Evolutionary conservation across 2,329 filamentous ascomycete species (phyloP).

Genomic region (Colletotrichum chlorophyti): DNA sequence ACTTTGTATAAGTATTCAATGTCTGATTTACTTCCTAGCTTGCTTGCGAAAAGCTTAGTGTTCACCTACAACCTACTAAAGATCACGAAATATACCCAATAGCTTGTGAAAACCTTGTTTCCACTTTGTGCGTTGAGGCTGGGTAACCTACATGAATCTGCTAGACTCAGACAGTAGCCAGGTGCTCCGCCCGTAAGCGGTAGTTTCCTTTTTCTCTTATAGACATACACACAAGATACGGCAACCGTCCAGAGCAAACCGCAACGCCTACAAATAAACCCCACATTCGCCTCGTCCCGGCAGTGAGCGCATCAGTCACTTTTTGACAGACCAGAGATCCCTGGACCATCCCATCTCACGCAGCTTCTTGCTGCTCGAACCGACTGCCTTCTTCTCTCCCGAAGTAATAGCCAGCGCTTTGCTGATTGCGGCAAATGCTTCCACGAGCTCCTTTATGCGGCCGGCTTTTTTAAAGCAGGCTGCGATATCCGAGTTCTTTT

Average conservation of each 20-base stretch:
- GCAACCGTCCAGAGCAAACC: too few species aligned
- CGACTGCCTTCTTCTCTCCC: slow-evolving; percentile 58
- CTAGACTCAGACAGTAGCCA: neutral
- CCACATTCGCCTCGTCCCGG: too few species aligned
- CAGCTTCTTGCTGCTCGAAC: slow-evolving; percentile 63
- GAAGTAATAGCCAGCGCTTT: slow-evolving; percentile 70
- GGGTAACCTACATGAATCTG: neutral
- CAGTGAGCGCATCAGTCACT: slow-evolving; percentile 29
- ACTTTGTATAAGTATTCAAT: too few species aligned
- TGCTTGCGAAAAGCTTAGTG: too few species aligned
- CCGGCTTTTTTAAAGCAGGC: slow-evolving; percentile 67
- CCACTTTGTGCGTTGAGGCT: neutral
- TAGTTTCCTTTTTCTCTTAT: neutral
- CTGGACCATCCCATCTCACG: slow-evolving; percentile 68
- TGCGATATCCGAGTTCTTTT: slow-evolving; percentile 71
- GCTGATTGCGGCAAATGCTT: slow-evolving; percentile 78
- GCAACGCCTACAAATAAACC: too few species aligned
- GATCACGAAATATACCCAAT: too few species aligned
- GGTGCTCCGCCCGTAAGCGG: slow-evolving; percentile 1
- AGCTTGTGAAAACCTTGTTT: neutral
- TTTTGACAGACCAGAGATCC: slow-evolving; percentile 67
- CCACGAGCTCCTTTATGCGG: slow-evolving; percentile 78
- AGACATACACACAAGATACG: neutral
- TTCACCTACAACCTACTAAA: too few species aligned
- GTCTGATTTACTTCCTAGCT: too few species aligned